Conservation (phyloP, 2,329 filamentous ascomycete species). For the Aspergillus tamarii region DNA sequence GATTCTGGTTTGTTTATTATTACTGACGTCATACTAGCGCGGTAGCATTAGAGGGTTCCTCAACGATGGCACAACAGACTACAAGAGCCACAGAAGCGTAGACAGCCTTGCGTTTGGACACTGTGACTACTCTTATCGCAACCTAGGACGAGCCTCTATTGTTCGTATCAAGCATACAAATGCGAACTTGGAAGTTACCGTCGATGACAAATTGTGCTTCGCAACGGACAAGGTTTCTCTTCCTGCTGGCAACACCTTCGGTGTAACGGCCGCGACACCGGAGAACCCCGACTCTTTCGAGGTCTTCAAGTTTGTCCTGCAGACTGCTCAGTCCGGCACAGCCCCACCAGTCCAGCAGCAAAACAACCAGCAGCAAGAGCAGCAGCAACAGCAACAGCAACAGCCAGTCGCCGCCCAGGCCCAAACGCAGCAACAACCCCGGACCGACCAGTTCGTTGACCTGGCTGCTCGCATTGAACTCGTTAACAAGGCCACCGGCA, state of each 20-base stretch:
- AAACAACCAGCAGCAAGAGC: slow-evolving; percentile 12
- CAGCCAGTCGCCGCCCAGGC: slow-evolving; percentile 31
- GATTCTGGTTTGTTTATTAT: not conserved
- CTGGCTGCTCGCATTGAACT: slow-evolving; percentile 77
- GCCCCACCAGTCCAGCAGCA: slow-evolving; percentile 21
- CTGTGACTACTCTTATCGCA: slow-evolving; percentile 88
- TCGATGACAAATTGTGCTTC: slow-evolving; percentile 84
- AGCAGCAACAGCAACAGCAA: slow-evolving; percentile 21
- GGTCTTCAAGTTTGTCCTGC: slow-evolving; percentile 81
- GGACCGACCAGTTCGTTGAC: slow-evolving; percentile 71
- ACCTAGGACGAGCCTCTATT: slow-evolving; percentile 80
- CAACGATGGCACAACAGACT: slow-evolving; percentile 86
- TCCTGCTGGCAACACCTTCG: slow-evolving; percentile 80
- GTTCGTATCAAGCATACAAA: slow-evolving; percentile 72
- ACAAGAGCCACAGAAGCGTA: slow-evolving; percentile 72
- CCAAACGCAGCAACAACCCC: slow-evolving; percentile 43
- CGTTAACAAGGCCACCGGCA: slow-evolving; percentile 62
- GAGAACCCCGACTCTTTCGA: slow-evolving; percentile 96
- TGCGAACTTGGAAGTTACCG: slow-evolving; percentile 71
- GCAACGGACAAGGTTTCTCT: slow-evolving; percentile 72
- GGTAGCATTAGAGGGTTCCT: slow-evolving; percentile 90
- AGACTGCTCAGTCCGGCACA: slow-evolving; percentile 47
- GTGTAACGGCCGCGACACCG: slow-evolving; percentile 82
- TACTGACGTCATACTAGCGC: slow-evolving; percentile 46
- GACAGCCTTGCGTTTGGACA: slow-evolving; percentile 91